Evolutionary conservation across 306 rosid species (phyloP).

Genomic region (Citrullus amarus): DNA sequence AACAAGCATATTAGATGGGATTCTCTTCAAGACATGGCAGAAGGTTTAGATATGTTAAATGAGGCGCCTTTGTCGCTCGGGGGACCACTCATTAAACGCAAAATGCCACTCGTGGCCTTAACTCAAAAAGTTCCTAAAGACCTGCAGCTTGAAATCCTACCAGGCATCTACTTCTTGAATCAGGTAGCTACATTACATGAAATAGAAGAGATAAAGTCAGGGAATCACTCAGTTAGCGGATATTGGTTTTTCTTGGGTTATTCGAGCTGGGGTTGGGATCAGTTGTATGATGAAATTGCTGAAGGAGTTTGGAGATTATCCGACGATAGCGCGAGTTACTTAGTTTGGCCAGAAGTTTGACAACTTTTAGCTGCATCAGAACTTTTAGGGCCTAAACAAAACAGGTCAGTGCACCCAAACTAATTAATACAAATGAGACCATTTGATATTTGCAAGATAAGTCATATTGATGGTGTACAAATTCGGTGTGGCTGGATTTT

Average conservation of each 20-base stretch:
- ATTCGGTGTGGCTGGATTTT: conserved; percentile 1
- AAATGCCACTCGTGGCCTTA: conserved; percentile 55
- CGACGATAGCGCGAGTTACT: conserved; percentile 30
- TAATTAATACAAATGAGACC: neutral
- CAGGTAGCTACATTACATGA: conserved; percentile 29
- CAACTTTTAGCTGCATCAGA: neutral
- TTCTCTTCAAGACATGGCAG: conserved; percentile 37
- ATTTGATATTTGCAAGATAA: neutral
- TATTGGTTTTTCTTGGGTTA: conserved; percentile 85
- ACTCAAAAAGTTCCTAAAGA: conserved; percentile 22
- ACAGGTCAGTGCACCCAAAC: neutral
- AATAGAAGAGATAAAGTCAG: conserved; percentile 40
- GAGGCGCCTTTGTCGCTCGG: conserved; percentile 63
- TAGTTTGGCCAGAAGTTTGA: conserved; percentile 51
- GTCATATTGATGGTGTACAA: neutral
- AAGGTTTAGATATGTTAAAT: conserved; percentile 29
- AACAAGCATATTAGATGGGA: conserved; percentile 67
- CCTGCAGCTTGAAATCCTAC: conserved; percentile 49
- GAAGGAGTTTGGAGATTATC: conserved; percentile 60
- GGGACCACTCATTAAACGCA: conserved; percentile 51
- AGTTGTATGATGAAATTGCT: conserved; percentile 59
- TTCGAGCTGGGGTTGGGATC: conserved; percentile 86
- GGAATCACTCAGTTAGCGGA: conserved; percentile 29
- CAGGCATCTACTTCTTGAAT: conserved; percentile 61
- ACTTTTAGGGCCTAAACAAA: neutral